Conservation (phyloP, 208 protist species). For the Trypanosoma boissoni region DNA sequence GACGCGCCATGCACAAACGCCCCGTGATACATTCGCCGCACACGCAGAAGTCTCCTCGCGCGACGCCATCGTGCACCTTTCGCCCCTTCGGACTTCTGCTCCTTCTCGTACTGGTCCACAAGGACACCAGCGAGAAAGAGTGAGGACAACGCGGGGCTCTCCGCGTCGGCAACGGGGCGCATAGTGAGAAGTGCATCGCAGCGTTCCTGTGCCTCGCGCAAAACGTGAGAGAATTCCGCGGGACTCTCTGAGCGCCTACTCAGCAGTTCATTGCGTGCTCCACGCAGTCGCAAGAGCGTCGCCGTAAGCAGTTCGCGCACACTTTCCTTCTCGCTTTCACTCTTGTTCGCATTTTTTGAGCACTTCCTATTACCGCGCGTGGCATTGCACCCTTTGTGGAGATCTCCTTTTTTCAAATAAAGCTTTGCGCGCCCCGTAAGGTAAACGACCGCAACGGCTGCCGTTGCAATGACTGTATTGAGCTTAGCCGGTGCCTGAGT, state of each 20-base stretch:
- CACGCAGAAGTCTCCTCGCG: conserved; percentile 12
- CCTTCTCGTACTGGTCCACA: neutral
- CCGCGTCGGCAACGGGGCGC: conserved; percentile 4
- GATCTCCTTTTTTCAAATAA: too few relatives aligned
- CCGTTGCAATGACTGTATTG: conserved; percentile 10
- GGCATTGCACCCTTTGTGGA: too few relatives aligned
- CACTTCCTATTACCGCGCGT: too few relatives aligned
- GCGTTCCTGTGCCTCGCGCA: conserved; percentile 15
- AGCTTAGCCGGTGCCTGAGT: conserved; percentile 19
- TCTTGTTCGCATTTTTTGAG: too few relatives aligned
- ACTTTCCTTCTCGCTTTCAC: too few relatives aligned
- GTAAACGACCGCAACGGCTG: conserved; percentile 20
- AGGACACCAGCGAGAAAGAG: conserved; percentile 18
- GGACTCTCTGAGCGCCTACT: conserved; percentile 18
- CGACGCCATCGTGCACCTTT: conserved; percentile 16
- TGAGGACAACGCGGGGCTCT: conserved; percentile 6
- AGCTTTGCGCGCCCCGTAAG: conserved; percentile 18
- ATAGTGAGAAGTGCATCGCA: conserved; percentile 24
- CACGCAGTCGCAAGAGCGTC: conserved; percentile 18
- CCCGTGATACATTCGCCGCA: conserved; percentile 20
- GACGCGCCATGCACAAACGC: conserved; percentile 17
- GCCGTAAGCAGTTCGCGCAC: conserved; percentile 10
- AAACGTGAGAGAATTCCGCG: conserved; percentile 10
- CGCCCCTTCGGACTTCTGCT: neutral
- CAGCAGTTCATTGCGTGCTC: conserved; percentile 26